phyloP scores from a whole-genome alignment of 768 basidiomycete genomes.

The Tricholoma bakamatsutake region DNA sequence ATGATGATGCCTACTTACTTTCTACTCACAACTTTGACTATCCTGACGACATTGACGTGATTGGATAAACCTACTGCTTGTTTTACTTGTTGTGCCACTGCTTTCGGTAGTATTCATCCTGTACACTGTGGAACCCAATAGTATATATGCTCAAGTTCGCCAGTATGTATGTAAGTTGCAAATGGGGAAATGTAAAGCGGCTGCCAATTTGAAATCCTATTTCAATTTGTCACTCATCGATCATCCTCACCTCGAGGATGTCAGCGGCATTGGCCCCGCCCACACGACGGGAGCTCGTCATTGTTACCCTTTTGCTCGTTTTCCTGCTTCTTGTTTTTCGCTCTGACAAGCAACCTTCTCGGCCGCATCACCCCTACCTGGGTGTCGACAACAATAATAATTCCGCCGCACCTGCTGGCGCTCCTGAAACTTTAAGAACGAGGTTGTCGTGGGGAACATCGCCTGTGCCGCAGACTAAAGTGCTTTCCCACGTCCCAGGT shows the following conservation, averaged over 20 bases:
- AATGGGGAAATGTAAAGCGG: no score
- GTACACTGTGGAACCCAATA: no score
- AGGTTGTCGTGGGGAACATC: slow-evolving; percentile 34
- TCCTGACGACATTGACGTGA: slow-evolving; percentile 11
- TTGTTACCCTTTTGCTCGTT: slow-evolving; percentile 45
- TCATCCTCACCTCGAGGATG: not conserved
- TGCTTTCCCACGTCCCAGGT: slow-evolving; percentile 78
- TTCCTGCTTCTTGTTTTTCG: slow-evolving; percentile 40
- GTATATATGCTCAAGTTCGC: no score
- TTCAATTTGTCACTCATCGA: not conserved
- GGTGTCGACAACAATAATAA: slow-evolving; percentile 3
- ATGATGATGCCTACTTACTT: slow-evolving; percentile 14
- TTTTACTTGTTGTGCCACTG: not conserved
- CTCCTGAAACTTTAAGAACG: slow-evolving; percentile 15
- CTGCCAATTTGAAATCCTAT: not conserved
- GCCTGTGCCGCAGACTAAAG: slow-evolving; percentile 50
- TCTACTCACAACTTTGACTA: slow-evolving; percentile 12
- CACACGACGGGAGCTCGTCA: slow-evolving; percentile 48
- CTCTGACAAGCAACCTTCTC: slow-evolving; percentile 5
- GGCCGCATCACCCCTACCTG: slow-evolving; percentile 8
- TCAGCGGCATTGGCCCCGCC: slow-evolving; percentile 35
- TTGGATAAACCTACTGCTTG: not conserved
- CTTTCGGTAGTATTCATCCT: no score
- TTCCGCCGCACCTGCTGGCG: slow-evolving; percentile 6
- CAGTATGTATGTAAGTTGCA: no score